These are phyloP conservation scores for Huntiella bhutanensis DNA, from an alignment of 2,329 filamentous ascomycete genomes.

Conservation along the genomic window DNA sequence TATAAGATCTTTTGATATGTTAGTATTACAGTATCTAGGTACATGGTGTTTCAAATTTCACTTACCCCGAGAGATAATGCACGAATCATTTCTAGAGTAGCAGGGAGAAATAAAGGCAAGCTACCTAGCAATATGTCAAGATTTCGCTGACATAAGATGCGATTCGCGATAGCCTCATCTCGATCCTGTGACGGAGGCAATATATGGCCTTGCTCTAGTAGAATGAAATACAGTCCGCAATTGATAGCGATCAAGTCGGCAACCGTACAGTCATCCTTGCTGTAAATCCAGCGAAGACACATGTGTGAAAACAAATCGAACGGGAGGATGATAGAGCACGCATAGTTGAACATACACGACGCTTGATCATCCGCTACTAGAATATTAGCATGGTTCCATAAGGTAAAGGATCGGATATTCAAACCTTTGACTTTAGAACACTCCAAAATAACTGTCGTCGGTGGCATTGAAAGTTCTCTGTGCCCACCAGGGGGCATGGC, in stretches of 20 bases:
- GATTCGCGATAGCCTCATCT: constrained; percentile 21
- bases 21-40: background rate
- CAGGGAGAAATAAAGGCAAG: constrained; percentile 36
- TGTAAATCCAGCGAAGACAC: constrained; percentile 1
- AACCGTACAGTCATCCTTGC: constrained; percentile 27
- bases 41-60: constrained; percentile 2
- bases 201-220: constrained; percentile 25
- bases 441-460: constrained; percentile 13
- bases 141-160: constrained; percentile 26
- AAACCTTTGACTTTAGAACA: constrained; percentile 3
- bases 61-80: constrained; percentile 39
- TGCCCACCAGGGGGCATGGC: constrained; percentile 27
- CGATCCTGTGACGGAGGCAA: constrained; percentile 7
- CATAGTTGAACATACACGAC: constrained; percentile 1
- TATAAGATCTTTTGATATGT: constrained; percentile 30
- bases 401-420: background rate
- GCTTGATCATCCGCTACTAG: background rate
- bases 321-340: background rate
- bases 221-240: constrained; percentile 29
- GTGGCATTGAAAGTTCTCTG: constrained; percentile 34
- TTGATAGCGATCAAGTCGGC: constrained; percentile 32
- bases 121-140: constrained; percentile 31
- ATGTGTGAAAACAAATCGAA: constrained; percentile 1
- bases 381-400: background rate
- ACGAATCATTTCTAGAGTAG: constrained; percentile 34